Base-by-base conservation (phyloP, 148 eudicot genomes). In the Fagopyrum tataricum region DNA sequence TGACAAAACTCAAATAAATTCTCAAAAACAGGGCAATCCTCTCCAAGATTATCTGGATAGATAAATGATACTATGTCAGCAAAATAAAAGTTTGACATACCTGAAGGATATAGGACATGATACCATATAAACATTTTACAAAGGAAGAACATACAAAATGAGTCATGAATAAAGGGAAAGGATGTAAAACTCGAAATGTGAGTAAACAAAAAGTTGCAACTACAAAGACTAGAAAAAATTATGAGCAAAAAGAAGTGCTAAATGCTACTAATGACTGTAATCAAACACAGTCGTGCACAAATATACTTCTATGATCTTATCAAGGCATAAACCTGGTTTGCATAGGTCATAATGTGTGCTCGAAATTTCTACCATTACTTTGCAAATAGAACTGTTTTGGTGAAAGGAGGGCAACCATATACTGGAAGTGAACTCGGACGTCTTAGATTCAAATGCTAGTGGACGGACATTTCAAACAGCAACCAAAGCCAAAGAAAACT, bases 1-100 rank as follows among this genome's bases (percentile, higher is more conserved):
- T 95, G 98, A 79, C 99, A 95, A 78, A 95, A 95, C 80, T 95
- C 99, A 61, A 95, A 95, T 79, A 95, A 77, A 81, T 95, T 89
- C 41, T 95, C 99, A 82, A 95, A 95, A 48, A 95, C 89, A 31
- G 97, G 99, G 72, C 99, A 95, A 77, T 95, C 99, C 86, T 88
- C 99, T 76, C 96, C 99, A 76, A 95, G 96, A 80, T 90, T 95
- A 90, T 85, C 99, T 95, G 86, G 78, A 79, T 47, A 9, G 71
- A 73, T 61, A 75, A 3, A 64, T 72, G 71, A 69, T 3, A 42
- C 18, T 73, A 18, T 0, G 67, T 79, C 67, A 76, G 66, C 51
- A 74, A 6, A 43, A 26, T 0, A 10, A 74, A 26, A 62, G 67
- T 31, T 31, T 62, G 67, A 62, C 18, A 62, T 62, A 20, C 69